phyloP scores from a whole-genome alignment of 208 protist genomes.

The Leishmania braziliensis region DNA sequence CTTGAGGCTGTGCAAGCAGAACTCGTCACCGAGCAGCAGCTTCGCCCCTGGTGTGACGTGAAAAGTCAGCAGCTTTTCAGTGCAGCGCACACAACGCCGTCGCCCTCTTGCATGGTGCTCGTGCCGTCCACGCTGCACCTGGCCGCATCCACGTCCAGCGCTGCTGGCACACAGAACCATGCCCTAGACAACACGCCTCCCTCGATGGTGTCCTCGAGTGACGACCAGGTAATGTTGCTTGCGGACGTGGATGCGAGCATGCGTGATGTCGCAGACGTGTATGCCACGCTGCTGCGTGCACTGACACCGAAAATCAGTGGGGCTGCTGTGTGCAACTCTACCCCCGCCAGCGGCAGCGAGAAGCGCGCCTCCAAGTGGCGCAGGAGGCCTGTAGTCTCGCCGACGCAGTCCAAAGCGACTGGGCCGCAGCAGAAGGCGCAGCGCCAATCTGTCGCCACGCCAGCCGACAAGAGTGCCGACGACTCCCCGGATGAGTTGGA shows the following conservation, averaged over 20 bases:
- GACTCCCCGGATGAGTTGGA: neutral
- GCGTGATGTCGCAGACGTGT: constrained; percentile 38
- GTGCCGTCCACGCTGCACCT: constrained; percentile 6
- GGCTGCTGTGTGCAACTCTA: neutral
- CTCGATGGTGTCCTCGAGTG: neutral
- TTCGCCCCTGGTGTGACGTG: constrained; percentile 36
- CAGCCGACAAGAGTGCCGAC: neutral
- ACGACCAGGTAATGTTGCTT: constrained; percentile 7
- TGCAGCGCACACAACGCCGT: neutral
- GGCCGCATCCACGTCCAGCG: neutral
- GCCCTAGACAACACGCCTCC: neutral
- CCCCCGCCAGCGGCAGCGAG: neutral
- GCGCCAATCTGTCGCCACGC: neutral
- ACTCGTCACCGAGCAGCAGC: constrained; percentile 35
- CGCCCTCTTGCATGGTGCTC: neutral
- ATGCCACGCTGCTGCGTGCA: constrained; percentile 18
- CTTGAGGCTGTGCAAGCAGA: constrained; percentile 40
- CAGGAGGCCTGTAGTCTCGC: neutral
- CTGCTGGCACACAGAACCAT: neutral
- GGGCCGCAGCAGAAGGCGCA: neutral
- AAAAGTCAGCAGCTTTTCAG: constrained; percentile 21
- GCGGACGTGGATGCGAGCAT: constrained; percentile 36
- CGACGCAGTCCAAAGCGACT: neutral
- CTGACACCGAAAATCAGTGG: neutral
- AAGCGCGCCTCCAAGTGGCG: neutral